phyloP scores from a whole-genome alignment of 768 basidiomycete genomes.

The Kwoniella newhampshirensis region DNA sequence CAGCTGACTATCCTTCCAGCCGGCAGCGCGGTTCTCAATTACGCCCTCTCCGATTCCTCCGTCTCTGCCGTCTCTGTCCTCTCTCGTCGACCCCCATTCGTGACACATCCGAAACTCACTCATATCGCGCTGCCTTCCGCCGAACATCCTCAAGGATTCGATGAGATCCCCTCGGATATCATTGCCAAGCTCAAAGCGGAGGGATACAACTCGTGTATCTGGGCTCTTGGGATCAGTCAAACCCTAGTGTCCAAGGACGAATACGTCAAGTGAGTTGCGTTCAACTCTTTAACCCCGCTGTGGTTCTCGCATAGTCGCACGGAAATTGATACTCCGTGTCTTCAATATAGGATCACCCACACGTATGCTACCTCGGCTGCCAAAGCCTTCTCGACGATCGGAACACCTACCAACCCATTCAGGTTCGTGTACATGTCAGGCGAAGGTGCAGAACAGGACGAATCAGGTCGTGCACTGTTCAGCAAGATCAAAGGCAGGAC shows the following conservation, averaged over 20 bases:
- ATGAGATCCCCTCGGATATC: slow-evolving; percentile 17
- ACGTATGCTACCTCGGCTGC: slow-evolving; percentile 53
- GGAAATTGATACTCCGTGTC: background rate
- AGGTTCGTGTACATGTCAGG: slow-evolving; percentile 56
- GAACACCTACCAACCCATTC: slow-evolving; percentile 48
- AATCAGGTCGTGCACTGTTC: slow-evolving; percentile 51
- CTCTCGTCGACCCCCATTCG: slow-evolving; percentile 25
- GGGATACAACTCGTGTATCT: slow-evolving; percentile 23
- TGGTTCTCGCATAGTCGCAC: background rate
- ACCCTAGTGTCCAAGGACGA: slow-evolving; percentile 23
- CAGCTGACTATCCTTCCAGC: slow-evolving; percentile 7
- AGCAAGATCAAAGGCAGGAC: slow-evolving; percentile 54
- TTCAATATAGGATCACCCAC: slow-evolving; percentile 51
- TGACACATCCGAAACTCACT: slow-evolving; percentile 14
- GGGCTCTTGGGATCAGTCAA: slow-evolving; percentile 31
- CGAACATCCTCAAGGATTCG: slow-evolving; percentile 31
- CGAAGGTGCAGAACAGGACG: slow-evolving; percentile 54
- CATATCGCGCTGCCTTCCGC: slow-evolving; percentile 20
- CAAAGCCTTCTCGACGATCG: slow-evolving; percentile 49
- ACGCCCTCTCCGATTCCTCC: slow-evolving; percentile 23
- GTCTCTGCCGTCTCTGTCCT: slow-evolving; percentile 24
- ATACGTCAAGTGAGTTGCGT: slow-evolving; percentile 26
- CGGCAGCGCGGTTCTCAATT: slow-evolving; percentile 25
- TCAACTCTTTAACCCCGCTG: no score
- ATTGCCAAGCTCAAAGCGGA: slow-evolving; percentile 18